Evolutionary conservation across 2,329 filamentous ascomycete species (phyloP).

Genomic region (Aspergillus sp.): DNA sequence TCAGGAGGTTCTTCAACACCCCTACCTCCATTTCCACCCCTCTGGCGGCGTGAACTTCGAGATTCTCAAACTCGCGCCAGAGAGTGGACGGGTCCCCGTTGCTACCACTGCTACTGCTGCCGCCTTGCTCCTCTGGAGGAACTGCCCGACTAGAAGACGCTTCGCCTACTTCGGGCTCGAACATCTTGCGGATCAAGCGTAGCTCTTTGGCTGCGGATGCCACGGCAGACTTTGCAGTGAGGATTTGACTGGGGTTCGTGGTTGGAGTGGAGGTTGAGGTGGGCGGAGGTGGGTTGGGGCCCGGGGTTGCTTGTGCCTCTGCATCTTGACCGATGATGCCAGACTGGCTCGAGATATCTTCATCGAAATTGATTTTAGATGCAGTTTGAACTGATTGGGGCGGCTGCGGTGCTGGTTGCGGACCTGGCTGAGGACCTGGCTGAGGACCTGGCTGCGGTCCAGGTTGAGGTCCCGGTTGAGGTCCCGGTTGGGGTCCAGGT

Average conservation of each 20-base stretch:
- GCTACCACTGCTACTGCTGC: neutral
- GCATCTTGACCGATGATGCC: too few species aligned
- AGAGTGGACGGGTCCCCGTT: neutral
- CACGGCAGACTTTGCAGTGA: neutral
- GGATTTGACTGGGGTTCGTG: neutral
- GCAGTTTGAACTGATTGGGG: slow-evolving; percentile 66
- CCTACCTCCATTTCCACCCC: neutral
- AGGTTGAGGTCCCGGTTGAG: neutral
- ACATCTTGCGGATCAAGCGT: neutral
- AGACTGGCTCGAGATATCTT: too few species aligned
- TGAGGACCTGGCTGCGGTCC: neutral
- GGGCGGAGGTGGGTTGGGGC: neutral
- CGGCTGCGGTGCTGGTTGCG: slow-evolving; percentile 44
- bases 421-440: neutral
- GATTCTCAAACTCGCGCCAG: neutral
- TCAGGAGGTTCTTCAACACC: neutral
- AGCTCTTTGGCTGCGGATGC: neutral
- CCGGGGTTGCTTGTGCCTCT: neutral
- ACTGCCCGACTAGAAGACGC: too few species aligned
- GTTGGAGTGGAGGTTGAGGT: neutral
- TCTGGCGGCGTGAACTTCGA: neutral
- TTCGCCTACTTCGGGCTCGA: neutral
- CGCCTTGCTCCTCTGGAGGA: neutral
- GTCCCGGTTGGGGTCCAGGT: neutral
- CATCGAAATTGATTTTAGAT: too few species aligned